Evolutionary conservation across 2,329 filamentous ascomycete species (phyloP), one percentile per base, ranked within the genome.

Genomic region (Diaporthe capsici): DNA sequence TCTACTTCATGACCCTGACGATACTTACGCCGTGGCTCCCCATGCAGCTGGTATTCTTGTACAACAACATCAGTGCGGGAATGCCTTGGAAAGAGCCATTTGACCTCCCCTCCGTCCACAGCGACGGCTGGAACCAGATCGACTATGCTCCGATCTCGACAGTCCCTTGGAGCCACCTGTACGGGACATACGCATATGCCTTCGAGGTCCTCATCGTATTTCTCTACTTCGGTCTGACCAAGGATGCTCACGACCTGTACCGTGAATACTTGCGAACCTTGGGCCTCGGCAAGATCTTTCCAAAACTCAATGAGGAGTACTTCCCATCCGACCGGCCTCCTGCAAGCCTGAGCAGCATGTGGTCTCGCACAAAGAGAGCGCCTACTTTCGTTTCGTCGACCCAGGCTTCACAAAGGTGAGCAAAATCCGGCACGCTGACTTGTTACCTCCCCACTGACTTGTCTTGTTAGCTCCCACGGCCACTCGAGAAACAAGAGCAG

Each of bases 171-270:
- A 71, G 80, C 1, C 79, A 83, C 67, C 78, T 89, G 78, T 88
- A 89, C 78, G 84, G 85, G 75, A 84, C 83, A 72, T 92, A 88
- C 82, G 84, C 91, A 28, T 77, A 85, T 31, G 87, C 90, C 72
- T 68, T 88, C 3, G 86, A 88, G 3, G 83, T 85, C 6, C 79
- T 88, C 1, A 84, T 87, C 63, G 84, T 91, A 65, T 88, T 91
- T 57, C 57, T 86, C 42, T 90, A 90, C 81, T 92, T 91, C 73
- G 90, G 90, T 61, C 86, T 86, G 75, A 90, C 88, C n/a, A 85
- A 84, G 37, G 89, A 91, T 42, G 88, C 88, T 15, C 82, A 87
- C 76, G 88, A 88, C 74, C 83, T 83, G 71, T 91, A 91, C 80
- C 84, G 88, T 28, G 71, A 77, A 1, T 78, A 80, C 8, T 78